These are phyloP conservation scores for Eutrema heterophyllum DNA, from an alignment of 345 rosid genomes.

Conservation along the genomic window DNA sequence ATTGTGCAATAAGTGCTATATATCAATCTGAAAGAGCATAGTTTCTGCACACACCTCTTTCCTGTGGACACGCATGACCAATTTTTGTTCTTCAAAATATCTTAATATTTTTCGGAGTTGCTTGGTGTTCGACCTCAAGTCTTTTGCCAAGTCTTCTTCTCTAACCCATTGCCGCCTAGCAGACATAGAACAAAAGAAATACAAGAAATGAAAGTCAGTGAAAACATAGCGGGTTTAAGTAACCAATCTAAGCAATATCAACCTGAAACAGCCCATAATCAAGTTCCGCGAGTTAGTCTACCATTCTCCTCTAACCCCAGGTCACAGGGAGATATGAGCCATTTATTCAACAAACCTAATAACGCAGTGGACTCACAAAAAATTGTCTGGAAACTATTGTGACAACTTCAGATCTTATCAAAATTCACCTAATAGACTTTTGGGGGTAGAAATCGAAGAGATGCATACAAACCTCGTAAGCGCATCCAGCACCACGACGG, in stretches of 20 bases:
- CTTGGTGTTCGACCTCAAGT: constrained; percentile 70
- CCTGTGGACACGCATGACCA: constrained; percentile 69
- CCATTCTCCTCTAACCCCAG: neutral
- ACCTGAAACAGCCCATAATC: neutral
- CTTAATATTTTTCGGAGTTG: constrained; percentile 70
- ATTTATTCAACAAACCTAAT: neutral
- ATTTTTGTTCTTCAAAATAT: constrained; percentile 74
- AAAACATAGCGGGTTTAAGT: neutral
- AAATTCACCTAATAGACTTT: neutral
- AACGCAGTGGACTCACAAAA: neutral
- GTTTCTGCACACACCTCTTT: constrained; percentile 57
- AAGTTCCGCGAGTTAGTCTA: neutral
- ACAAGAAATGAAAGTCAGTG: neutral
- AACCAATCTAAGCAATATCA: neutral
- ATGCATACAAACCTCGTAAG: constrained; percentile 50
- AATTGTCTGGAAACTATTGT: neutral
- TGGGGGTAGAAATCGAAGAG: neutral
- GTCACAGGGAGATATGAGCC: too few species aligned
- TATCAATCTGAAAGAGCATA: neutral
- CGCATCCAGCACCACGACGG: constrained; percentile 78
- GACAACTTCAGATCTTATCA: neutral
- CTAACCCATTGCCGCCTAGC: constrained; percentile 85
- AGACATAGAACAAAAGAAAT: neutral
- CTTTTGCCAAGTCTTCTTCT: constrained; percentile 95
- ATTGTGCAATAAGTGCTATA: neutral